Evolutionary conservation across 352 stramenopile species (phyloP), one percentile per base, ranked within the genome.

Genomic region (Blastocystis sp.): DNA sequence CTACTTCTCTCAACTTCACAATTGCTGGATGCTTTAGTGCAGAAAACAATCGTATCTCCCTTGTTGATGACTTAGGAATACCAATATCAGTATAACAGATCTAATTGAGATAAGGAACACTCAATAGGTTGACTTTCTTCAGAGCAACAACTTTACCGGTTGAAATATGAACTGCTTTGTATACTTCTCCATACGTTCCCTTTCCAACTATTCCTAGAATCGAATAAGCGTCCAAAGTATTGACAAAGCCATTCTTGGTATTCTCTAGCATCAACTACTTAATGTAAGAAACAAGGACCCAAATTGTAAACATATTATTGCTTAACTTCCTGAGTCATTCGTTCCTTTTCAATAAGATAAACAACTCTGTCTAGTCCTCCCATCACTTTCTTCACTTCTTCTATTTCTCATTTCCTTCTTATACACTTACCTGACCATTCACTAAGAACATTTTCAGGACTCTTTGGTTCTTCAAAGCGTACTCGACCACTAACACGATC

Each of bases 301-400:
- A n/a, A n/a, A n/a, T 61, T 61, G 5, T 52, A 80, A 80, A 80
- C 69, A 80, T 3, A 16, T 27, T 32, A 80, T 49, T 63, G 43
- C 4, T 16, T 37, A 14, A 59, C 69, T 39, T 80, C 69, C 27
- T 80, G 58, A 21, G 61, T 37, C 69, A 80, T 80, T 32, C 43
- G 32, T n/a, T 80, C 69, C 43, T 80, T 80, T 52, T 80, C 69
- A 35, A 80, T 80, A 24, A 80, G 43, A 80, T 80, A 80, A 5
- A 80, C 69, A 21, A 78, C 49, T 12, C 42, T 56, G 46, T 78
- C 66, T 24, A 78, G 66, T 57, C 42, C 66, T 19, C 49, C 42
- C 66, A 78, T 78, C 37, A 78, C 66, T 49, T 32, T 49, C 66
- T 78, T 78, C 46, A 78, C 66, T 19, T 78, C 66, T 49, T 78